phyloP scores from a whole-genome alignment of 768 basidiomycete genomes.

The Kwoniella pini region DNA sequence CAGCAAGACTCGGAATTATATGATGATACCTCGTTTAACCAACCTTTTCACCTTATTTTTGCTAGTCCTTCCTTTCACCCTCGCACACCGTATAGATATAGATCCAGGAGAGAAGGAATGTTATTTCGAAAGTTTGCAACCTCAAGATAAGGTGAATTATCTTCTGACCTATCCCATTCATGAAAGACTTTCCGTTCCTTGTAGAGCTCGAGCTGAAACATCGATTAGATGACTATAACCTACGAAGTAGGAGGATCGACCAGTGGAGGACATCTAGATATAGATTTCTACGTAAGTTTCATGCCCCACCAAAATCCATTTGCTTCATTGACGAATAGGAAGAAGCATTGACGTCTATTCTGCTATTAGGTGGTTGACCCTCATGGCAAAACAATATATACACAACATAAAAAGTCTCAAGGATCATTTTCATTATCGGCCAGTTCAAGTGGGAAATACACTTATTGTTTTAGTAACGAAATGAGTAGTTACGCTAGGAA shows the following conservation, averaged over 20 bases:
- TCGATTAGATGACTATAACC: constrained; percentile 88
- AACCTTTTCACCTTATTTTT: constrained; percentile 11
- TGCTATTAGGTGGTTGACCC: constrained; percentile 75
- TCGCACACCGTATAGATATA: constrained; percentile 53
- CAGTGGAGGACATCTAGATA: constrained; percentile 85
- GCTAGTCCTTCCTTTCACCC: constrained; percentile 14
- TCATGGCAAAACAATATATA: constrained; percentile 65
- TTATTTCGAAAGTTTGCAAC: constrained; percentile 53
- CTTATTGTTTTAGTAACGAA: constrained; percentile 98
- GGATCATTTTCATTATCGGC: constrained; percentile 87
- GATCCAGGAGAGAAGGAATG: constrained; percentile 52
- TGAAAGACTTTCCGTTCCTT: too few relatives aligned
- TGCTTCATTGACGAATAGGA: neutral
- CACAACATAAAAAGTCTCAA: constrained; percentile 82
- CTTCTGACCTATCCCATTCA: too few relatives aligned
- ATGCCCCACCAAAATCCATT: neutral
- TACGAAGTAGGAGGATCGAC: constrained; percentile 86
- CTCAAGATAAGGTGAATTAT: constrained; percentile 52
- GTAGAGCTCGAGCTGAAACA: too few relatives aligned
- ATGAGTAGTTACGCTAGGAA: constrained; percentile 98
- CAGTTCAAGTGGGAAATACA: constrained; percentile 78
- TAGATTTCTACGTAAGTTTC: constrained; percentile 84
- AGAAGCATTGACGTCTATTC: neutral
- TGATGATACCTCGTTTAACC: constrained; percentile 8
- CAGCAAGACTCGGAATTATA: neutral